Evolutionary conservation across 2,329 filamentous ascomycete genomes (phyloP), one percentile per base, ranked within the genome.

Genomic region (Arthrobotrys megalospora): DNA sequence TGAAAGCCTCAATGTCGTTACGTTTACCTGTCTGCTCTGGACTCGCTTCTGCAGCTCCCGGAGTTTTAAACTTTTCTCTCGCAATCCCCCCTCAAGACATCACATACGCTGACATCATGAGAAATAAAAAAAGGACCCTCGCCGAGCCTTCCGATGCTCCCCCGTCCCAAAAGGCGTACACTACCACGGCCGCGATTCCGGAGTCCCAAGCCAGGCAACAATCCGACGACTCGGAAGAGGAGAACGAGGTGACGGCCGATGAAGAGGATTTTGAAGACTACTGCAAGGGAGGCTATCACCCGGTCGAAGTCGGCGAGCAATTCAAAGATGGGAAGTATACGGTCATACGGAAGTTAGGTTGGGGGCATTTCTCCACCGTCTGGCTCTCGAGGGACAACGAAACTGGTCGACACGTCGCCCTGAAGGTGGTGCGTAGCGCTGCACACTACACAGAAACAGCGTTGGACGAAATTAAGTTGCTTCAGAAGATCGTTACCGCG

Each of bases 261-360:
- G 96, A 99, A 86, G 96, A 99, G 86, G 96, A 99, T 85, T 97
- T 93, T 58, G 95, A 98, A 86, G 96, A 99, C 85, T 99, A 99
- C 87, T 97, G 95, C 89, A 98, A 98, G 86, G 96, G 96, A 83
- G 96, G 96, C 79, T 99, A 98, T 85, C 96, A 99, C 84, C 96
- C 96, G 1, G 96, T 99, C 62, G 89, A 90, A 82, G 92, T 98
- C 78, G 96, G 96, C 82, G 96, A 99, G 86, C 92, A 94, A 83
- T 98, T 97, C 89, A 98, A 98, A 85, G 93, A 98, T 84, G 94
- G 93, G 82, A 95, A 93, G 86, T 99, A 99, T 86, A 96, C 14
- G 91, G 98, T 75, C 92, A 98, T 85, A 92, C 94, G 86, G 98
- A 98, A 87, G 95, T 98, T 81, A 98, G 90, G 90, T 85, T 92